Evolutionary conservation across 441 rosid species (phyloP), one percentile per base, ranked within the genome.

Genomic region (Biscutella laevigata): DNA sequence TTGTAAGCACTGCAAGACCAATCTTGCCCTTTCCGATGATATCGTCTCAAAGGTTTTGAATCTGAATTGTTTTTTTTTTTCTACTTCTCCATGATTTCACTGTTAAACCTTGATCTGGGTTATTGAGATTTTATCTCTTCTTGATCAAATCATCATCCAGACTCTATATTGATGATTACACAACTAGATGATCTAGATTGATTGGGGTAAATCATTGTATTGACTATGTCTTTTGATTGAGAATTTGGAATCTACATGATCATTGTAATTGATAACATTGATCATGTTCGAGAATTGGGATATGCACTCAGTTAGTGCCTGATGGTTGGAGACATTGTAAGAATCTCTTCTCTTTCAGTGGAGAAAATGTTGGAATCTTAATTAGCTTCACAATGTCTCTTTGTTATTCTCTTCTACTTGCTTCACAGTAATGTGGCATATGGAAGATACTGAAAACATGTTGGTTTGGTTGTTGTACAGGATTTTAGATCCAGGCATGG

Each of bases 1-100:
- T 59, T 91, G 98, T 79, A 81, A 73, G 60, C 91, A 91, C 83
- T 91, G 98, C 74, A 77, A 66, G 70, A 88, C 94, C 70, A 84
- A 71, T 62, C 82, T 92, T 34, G 96, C 88, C 38, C 78, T 83
- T 20, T 73, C 15, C 40, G 89, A 86, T 1, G 85, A 92, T 69
- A 65, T 88, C 62, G 73, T 74, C 57, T 88, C 98, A 10, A 88
- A 69, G 98, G 98, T n/a, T 91, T 60, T 46, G 12, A 69, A 54
- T 55, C 38, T 28, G 53, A 29, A 0, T 42, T 15, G 43, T 12
- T 8, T 42, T 20, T 10, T 12, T 15, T 32, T 21, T 14, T 9
- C 5, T 39, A 11, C 34, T 36, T n/a, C 1, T 6, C 4, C 2
- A 1, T 32, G 26, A 32, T 32, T 27, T 37, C 25, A 21, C 67